These are phyloP conservation scores for Cephaloascus fragrans DNA, from an alignment of 805 yeast genomes.

Conservation along the genomic window DNA sequence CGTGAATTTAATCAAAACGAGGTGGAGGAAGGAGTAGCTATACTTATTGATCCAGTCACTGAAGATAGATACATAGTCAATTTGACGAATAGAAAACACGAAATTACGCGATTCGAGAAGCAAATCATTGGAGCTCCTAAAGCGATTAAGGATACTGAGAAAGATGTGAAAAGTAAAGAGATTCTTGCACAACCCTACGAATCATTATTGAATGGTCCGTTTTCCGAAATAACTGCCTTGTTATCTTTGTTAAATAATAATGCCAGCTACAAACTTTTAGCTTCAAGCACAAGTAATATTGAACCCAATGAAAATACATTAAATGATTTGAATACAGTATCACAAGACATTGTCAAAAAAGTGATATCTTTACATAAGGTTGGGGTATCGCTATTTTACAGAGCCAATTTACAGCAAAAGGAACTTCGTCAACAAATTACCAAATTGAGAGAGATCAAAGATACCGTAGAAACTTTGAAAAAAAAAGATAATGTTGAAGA, in stretches of 20 bases:
- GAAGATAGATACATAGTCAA: not conserved
- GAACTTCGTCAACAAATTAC: slow-evolving; percentile 32
- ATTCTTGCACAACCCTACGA: not conserved
- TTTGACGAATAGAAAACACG: not conserved
- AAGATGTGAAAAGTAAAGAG: no score
- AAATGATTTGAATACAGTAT: not conserved
- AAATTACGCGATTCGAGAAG: not conserved
- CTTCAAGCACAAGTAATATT: not conserved
- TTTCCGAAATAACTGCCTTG: not conserved
- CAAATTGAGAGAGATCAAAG: slow-evolving; percentile 11
- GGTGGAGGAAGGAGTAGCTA: not conserved
- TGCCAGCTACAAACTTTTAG: not conserved
- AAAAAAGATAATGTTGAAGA: slow-evolving; percentile 6
- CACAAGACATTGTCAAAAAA: not conserved
- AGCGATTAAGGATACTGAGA: not conserved
- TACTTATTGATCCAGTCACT: not conserved
- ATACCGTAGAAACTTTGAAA: slow-evolving; percentile 7
- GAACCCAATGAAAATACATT: not conserved
- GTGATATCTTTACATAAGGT: slow-evolving; percentile 12
- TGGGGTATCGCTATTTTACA: slow-evolving; percentile 22
- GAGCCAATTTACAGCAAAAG: slow-evolving; percentile 25
- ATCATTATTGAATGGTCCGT: not conserved
- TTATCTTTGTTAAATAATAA: not conserved
- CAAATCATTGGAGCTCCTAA: not conserved
- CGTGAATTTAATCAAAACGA: not conserved